These are phyloP conservation scores for Penicillium fimorum DNA, from an alignment of 495 filamentous ascomycete genomes.

Conservation along the genomic window DNA sequence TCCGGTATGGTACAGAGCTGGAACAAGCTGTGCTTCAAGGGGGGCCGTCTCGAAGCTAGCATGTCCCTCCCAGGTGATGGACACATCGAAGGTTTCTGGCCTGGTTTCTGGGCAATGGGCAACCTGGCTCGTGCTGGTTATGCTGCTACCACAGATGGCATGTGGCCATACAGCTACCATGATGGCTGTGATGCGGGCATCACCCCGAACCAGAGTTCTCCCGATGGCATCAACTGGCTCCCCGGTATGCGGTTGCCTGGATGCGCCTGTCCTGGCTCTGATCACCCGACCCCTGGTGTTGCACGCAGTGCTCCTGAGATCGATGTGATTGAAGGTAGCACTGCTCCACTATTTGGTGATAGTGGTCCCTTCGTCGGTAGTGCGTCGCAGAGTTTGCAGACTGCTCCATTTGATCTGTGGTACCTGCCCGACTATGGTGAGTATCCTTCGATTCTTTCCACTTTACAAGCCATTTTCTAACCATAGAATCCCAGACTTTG, in stretches of 20 bases:
- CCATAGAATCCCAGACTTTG: conserved; percentile 41
- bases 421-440: conserved; percentile 69
- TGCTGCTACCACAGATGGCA: conserved; percentile 67
- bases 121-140: conserved; percentile 71
- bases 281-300: conserved; percentile 69
- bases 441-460: conserved; percentile 6
- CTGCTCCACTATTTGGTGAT: conserved; percentile 51
- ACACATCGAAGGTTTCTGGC: conserved; percentile 71
- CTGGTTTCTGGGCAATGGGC: conserved; percentile 80
- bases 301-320: conserved; percentile 75
- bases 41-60: conserved; percentile 73
- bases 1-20: conserved; percentile 83
- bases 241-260: conserved; percentile 74
- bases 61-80: conserved; percentile 71
- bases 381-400: conserved; percentile 70
- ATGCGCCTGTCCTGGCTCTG: conserved; percentile 62
- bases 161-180: conserved; percentile 78
- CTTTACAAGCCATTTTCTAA: not conserved
- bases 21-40: conserved; percentile 79
- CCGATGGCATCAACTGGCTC: conserved; percentile 65
- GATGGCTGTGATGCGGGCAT: conserved; percentile 73
- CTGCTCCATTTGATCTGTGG: conserved; percentile 75
- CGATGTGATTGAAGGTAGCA: conserved; percentile 71
- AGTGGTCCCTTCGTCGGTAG: conserved; percentile 50
- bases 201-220: conserved; percentile 71